phyloP scores from a whole-genome alignment of 768 basidiomycete species.

The Pleurotus salmoneostramineus region DNA sequence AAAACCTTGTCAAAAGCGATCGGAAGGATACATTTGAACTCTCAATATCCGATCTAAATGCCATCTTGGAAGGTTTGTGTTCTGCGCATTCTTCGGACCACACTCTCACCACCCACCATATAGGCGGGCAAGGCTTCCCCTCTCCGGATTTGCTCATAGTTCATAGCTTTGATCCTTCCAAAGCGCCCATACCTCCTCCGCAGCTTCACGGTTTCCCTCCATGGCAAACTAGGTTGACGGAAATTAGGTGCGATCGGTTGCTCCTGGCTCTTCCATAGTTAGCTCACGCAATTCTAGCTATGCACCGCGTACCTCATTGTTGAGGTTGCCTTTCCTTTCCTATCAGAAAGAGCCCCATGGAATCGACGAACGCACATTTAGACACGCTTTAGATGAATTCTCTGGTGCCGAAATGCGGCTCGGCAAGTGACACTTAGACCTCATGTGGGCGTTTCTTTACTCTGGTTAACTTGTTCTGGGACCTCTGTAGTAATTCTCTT shows the following conservation, averaged over 20 bases:
- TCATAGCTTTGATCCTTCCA: conserved; percentile 46
- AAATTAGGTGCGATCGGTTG: conserved; percentile 58
- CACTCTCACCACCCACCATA: conserved; percentile 8
- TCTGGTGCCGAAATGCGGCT: conserved; percentile 73
- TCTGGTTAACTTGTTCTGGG: neutral
- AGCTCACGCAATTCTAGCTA: conserved; percentile 13
- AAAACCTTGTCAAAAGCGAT: conserved; percentile 13
- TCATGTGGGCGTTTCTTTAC: too few species aligned
- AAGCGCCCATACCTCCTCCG: conserved; percentile 37
- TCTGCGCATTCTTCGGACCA: neutral
- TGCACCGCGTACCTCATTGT: neutral
- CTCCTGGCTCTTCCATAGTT: conserved; percentile 1
- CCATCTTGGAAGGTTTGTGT: conserved; percentile 52
- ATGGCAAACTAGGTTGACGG: conserved; percentile 81
- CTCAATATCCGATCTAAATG: conserved; percentile 41
- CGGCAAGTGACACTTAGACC: conserved; percentile 46
- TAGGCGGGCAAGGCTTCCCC: conserved; percentile 51
- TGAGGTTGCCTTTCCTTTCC: neutral
- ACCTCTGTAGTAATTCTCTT: neutral
- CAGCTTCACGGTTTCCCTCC: conserved; percentile 79
- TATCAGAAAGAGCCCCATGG: neutral
- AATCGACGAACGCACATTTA: conserved; percentile 55
- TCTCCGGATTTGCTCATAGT: conserved; percentile 78
- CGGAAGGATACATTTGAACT: conserved; percentile 26
- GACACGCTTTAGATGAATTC: conserved; percentile 72